Base-by-base conservation (phyloP, 129 eudicot genomes). In the Artemisia tridentata region DNA sequence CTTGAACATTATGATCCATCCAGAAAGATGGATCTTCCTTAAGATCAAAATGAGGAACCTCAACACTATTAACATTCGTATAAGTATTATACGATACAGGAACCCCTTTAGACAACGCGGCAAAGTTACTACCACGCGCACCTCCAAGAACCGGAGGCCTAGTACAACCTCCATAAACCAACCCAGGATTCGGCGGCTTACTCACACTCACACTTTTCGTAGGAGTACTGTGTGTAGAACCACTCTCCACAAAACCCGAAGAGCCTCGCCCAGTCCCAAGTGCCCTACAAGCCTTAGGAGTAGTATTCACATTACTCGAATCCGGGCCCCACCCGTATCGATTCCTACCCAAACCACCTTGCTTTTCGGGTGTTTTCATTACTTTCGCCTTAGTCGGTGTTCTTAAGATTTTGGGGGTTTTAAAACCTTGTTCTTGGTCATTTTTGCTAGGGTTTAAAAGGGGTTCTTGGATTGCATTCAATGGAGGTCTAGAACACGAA, bases 1-100 rank as follows among this genome's bases (percentile, higher is more conserved):
- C 98, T 69, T 92, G 98, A 54, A 92, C 96, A 79, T 81, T 92
- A 73, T 89, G 98, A 71, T 92, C 95, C 91, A 86, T 82, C 98
- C 98, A 92, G 77, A 92, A 92, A 8, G 98, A 84, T 68, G 98
- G 86, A 82, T 89, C 91, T 76, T 86, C 96, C 67, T 82, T 86
- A 57, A 92, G 96, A 27, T 85, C 95, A 75, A 88, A 92, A 86
- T 84, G 88, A 2, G 96, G 95, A 60, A 88, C 96, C 29, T 92
- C 91, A n/a, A 80, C 80, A 3, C 89, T 67, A 81, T 84, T 83
- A 65, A 86, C 89, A 67, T 80, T 79, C 38, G 82, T 72, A n/a
- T 63, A 34, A 7, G 55, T 69, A 49, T 31, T 84, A 70, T 79
- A 74, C 16, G 81, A 68, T 53, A 84, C 82, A 5, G 96, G 87